A percentile compares a stretch with the other conserved stretches of the same genome.
Evolutionary conservation across 768 basidiomycete genomes (phyloP).

Genomic region (Hericium alpestre): DNA sequence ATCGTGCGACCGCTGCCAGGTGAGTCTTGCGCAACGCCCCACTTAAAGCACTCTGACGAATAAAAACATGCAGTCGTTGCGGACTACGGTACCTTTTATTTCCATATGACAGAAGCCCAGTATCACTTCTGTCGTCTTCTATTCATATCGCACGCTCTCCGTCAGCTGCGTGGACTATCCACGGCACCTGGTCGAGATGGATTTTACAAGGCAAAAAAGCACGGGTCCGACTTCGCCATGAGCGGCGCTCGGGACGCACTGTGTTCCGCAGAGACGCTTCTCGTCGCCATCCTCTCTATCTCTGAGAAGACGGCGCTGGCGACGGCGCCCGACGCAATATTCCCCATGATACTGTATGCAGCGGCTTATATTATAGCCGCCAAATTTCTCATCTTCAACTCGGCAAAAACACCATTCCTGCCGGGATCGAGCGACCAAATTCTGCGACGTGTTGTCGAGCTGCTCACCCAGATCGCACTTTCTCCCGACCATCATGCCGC

Average conservation of each 20-base stretch:
- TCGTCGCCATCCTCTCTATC: conserved; percentile 24
- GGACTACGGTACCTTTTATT: conserved; percentile 32
- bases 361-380: conserved; percentile 32
- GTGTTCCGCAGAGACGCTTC: conserved; percentile 26
- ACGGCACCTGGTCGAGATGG: background rate
- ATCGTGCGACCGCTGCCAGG: conserved; percentile 9
- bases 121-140: conserved; percentile 31
- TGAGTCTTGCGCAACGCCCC: background rate
- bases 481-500: conserved; percentile 11
- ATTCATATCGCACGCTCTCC: conserved; percentile 27
- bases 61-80: conserved; percentile 26
- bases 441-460: conserved; percentile 5
- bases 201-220: conserved; percentile 4
- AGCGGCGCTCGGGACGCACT: conserved; percentile 31
- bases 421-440: conserved; percentile 9
- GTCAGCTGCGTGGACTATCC: conserved; percentile 11
- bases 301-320: conserved; percentile 26
- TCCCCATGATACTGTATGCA: conserved; percentile 32
- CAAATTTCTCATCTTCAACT: conserved; percentile 23
- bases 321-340: conserved; percentile 32
- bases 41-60: conserved; percentile 12
- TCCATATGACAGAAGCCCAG: conserved; percentile 29
- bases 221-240: conserved; percentile 17
- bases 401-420: conserved; percentile 1
- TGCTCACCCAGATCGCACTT: conserved; percentile 4